These are phyloP conservation scores for Penicillium canescens DNA, from an alignment of 495 filamentous ascomycete genomes.

Conservation along the genomic window DNA sequence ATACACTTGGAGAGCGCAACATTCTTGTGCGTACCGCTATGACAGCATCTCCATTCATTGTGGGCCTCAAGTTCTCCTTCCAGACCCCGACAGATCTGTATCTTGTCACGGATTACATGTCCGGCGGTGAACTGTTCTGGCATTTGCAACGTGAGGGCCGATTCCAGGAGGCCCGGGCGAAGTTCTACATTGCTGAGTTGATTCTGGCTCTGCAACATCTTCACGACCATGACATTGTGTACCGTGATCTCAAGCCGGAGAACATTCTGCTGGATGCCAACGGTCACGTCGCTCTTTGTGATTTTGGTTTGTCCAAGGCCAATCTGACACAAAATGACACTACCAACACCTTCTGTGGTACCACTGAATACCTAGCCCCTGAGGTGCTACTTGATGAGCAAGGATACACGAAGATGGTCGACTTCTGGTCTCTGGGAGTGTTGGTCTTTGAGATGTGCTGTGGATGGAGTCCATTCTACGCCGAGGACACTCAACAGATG, in stretches of 20 bases:
- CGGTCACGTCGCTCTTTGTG: slow-evolving; percentile 81
- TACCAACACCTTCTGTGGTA: slow-evolving; percentile 98
- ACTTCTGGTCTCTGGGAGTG: slow-evolving; percentile 98
- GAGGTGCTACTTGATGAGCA: slow-evolving; percentile 94
- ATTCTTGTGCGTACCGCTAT: slow-evolving; percentile 95
- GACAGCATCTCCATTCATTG: slow-evolving; percentile 95
- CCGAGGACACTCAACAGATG: slow-evolving; percentile 99
- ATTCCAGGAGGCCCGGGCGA: slow-evolving; percentile 91
- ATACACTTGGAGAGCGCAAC: slow-evolving; percentile 95
- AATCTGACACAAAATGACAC: slow-evolving; percentile 95
- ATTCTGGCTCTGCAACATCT: slow-evolving; percentile 95
- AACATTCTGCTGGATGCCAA: slow-evolving; percentile 85
- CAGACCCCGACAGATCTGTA: slow-evolving; percentile 96
- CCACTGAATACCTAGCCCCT: slow-evolving; percentile 94
- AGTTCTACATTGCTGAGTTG: slow-evolving; percentile 98
- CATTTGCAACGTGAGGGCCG: slow-evolving; percentile 96
- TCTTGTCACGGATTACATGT: slow-evolving; percentile 99
- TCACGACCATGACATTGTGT: slow-evolving; percentile 96
- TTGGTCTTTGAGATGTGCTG: slow-evolving; percentile 99
- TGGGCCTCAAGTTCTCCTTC: slow-evolving; percentile 98
- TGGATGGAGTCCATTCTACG: slow-evolving; percentile 98
- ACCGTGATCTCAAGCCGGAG: slow-evolving; percentile 86
- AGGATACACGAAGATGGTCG: slow-evolving; percentile 99
- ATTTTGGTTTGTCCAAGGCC: slow-evolving; percentile 94
- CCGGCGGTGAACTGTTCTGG: slow-evolving; percentile 97